Base-by-base conservation (phyloP, 148 eudicot genomes). In the Oxyria digyna region DNA sequence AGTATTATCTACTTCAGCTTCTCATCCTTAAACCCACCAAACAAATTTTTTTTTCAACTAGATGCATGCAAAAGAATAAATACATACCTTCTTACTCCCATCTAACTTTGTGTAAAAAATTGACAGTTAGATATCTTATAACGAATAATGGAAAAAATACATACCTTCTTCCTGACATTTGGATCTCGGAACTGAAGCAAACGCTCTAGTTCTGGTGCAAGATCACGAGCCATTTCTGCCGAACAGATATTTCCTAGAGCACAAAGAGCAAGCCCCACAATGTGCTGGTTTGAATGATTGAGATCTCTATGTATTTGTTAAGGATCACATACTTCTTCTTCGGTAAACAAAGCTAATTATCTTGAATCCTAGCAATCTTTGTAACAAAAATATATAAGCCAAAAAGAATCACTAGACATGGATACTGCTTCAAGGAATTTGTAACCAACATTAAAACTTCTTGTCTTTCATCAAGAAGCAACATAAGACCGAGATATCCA, bases 141-240 rank as follows among this genome's bases (percentile, higher is more conserved):
- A n/a, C n/a, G n/a, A n/a, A n/a, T n/a, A n/a, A n/a, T 27, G 8
- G 15, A 4, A 57, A 13, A 35, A 40, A 13, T 72, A 17, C 85
- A 81, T 76, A 93, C 98, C 78, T 93, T 93, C 83, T 93, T 93
- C 78, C 95, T 84, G 72, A 93, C 82, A 78, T 93, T 93, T 75
- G 98, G 98, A 88, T 93, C 98, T 71, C 98, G 86, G 72, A 93
- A 93, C 68, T 93, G 95, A 73, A 93, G 91, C 74, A 93, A 75
- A 62, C 91, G 78, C 79, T 93, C 96, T 33, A 93, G 89, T 78
- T 93, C 98, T 41, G 96, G 92, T 23, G 96, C 98, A 76, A 93
- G 98, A 79, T 93, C 98, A 75, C 98, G 96, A 72, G 98, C 98
- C 98, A 93, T 90, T 81, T 90, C 98, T 69, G 98, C 96, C 20